phyloP scores from a whole-genome alignment of 768 basidiomycete genomes.

The Suillus brevipes region DNA sequence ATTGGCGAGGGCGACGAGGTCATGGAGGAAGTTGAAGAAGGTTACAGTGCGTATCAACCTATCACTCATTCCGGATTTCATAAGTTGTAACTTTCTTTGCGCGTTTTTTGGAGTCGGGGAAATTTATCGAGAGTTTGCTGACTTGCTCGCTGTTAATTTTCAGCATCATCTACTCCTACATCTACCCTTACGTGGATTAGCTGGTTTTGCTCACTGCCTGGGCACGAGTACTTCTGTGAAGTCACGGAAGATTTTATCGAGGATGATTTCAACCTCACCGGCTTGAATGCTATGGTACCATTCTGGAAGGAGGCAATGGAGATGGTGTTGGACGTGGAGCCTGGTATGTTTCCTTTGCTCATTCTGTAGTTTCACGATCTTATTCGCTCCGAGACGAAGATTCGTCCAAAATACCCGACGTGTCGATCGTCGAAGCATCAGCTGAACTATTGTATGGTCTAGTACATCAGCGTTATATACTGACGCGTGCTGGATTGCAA shows the following conservation, averaged over 20 bases:
- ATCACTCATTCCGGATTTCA: slow-evolving; percentile 12
- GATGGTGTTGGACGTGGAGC: slow-evolving; percentile 99
- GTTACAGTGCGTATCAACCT: slow-evolving; percentile 68
- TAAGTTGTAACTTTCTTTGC: slow-evolving; percentile 1
- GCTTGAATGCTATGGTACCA: slow-evolving; percentile 92
- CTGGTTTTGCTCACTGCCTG: slow-evolving; percentile 93
- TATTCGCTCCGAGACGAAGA: slow-evolving; percentile 69
- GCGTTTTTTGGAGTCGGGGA: slow-evolving; percentile 2
- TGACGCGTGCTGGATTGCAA: slow-evolving; percentile 91
- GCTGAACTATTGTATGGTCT: slow-evolving; percentile 97
- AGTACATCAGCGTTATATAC: slow-evolving; percentile 96
- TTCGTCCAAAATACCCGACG: slow-evolving; percentile 93
- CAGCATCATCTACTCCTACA: slow-evolving; percentile 88
- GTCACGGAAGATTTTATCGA: slow-evolving; percentile 99
- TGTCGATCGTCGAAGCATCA: slow-evolving; percentile 96
- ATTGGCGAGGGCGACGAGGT: slow-evolving; percentile 68
- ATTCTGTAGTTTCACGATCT: slow-evolving; percentile 17
- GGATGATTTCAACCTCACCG: slow-evolving; percentile 98
- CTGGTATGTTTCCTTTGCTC: slow-evolving; percentile 59
- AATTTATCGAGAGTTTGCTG: slow-evolving; percentile 2
- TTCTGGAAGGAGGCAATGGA: slow-evolving; percentile 99
- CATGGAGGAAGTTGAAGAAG: slow-evolving; percentile 70
- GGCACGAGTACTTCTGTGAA: slow-evolving; percentile 98
- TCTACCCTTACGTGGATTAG: slow-evolving; percentile 94
- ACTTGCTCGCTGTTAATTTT: neutral